These are phyloP conservation scores for Aspergillus sclerotioniger DNA, from an alignment of 495 filamentous ascomycete genomes.

Conservation along the genomic window DNA sequence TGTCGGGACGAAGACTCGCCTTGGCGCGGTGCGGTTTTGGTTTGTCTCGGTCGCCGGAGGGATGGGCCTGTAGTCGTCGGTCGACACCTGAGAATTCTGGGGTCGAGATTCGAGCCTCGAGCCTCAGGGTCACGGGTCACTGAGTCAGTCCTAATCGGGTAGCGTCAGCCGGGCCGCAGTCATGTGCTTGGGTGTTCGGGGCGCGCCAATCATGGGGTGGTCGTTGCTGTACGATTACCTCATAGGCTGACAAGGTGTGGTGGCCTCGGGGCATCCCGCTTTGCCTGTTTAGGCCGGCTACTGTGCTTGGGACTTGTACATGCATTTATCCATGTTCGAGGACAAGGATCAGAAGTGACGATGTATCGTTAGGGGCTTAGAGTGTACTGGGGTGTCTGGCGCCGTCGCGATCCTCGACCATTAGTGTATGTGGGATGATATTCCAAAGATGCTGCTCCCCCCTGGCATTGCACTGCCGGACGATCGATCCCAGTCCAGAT, in stretches of 20 bases:
- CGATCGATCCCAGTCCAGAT: neutral
- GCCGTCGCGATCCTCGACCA: neutral
- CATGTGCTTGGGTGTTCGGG: neutral
- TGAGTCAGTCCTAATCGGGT: neutral
- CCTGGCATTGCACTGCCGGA: neutral
- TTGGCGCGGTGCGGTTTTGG: constrained; percentile 25
- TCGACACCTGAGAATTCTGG: constrained; percentile 1
- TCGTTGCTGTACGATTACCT: constrained; percentile 16
- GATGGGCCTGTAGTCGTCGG: too few relatives aligned
- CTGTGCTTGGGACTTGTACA: constrained; percentile 5
- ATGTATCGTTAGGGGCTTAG: too few relatives aligned
- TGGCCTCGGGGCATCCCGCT: neutral
- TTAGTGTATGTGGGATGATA: neutral
- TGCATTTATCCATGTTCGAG: neutral
- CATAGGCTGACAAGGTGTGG: constrained; percentile 8
- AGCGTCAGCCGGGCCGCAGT: neutral
- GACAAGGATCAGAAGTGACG: neutral
- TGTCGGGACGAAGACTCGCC: constrained; percentile 17
- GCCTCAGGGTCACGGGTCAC: too few relatives aligned
- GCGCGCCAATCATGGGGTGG: constrained; percentile 6
- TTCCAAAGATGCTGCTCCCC: neutral
- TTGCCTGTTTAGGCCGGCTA: constrained; percentile 1
- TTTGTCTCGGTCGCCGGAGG: constrained; percentile 16
- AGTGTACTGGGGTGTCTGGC: neutral
- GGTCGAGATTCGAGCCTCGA: neutral